A percentile compares a stretch with the other conserved stretches of the same genome.
These are phyloP conservation scores for Melanomma pulvis-pyrius DNA, from an alignment of 495 filamentous ascomycete species.

Conservation along the genomic window DNA sequence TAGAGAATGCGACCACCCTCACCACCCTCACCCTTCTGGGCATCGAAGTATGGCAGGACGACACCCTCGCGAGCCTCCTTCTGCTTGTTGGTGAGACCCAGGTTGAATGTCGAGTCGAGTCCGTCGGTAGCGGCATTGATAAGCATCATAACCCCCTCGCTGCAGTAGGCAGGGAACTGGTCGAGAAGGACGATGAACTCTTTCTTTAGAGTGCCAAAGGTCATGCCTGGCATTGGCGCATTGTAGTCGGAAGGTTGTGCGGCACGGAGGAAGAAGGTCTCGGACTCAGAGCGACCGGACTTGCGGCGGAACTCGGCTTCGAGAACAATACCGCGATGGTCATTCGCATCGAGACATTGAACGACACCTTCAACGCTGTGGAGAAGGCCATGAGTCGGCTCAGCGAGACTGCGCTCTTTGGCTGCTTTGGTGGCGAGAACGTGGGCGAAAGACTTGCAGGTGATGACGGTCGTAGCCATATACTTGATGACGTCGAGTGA, in stretches of 20 bases:
- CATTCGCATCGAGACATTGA: slow-evolving; percentile 50
- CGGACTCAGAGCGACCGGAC: slow-evolving; percentile 74
- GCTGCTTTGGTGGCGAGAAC: slow-evolving; percentile 68
- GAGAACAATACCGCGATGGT: slow-evolving; percentile 65
- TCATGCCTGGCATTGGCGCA: background rate
- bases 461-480: slow-evolving; percentile 69
- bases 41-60: slow-evolving; percentile 93
- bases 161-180: slow-evolving; percentile 44
- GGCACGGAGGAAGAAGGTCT: slow-evolving; percentile 70
- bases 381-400: slow-evolving; percentile 74
- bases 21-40: slow-evolving; percentile 79
- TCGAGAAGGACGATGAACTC: slow-evolving; percentile 69
- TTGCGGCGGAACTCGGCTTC: slow-evolving; percentile 84
- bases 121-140: slow-evolving; percentile 53
- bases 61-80: slow-evolving; percentile 80
- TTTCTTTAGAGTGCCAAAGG: slow-evolving; percentile 33
- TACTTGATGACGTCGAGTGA: slow-evolving; percentile 64
- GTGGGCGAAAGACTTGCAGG: slow-evolving; percentile 67
- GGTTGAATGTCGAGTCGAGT: slow-evolving; percentile 72
- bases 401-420: slow-evolving; percentile 66
- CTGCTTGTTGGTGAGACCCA: slow-evolving; percentile 90
- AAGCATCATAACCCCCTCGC: slow-evolving; percentile 43
- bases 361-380: slow-evolving; percentile 77
- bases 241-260: slow-evolving; percentile 5
- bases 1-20: slow-evolving; percentile 90